Evolutionary conservation across 2,329 filamentous ascomycete genomes (phyloP), one percentile per base, ranked within the genome.

Genomic region (Neonectria sp.): DNA sequence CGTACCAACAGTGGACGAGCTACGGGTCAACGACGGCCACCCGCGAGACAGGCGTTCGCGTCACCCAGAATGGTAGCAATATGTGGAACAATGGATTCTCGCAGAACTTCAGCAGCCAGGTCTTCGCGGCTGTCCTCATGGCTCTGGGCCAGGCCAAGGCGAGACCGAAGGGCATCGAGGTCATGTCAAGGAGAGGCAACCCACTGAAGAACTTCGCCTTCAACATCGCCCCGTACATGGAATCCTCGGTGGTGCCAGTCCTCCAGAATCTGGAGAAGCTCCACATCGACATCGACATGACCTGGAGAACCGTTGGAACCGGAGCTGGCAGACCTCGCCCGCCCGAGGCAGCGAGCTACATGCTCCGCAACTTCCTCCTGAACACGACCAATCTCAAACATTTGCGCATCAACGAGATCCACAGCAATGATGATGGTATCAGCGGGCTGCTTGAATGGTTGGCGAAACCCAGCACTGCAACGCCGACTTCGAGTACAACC

Each of bases 391-490:
- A 86, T 21, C 67, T 91, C 6, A 81, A 81, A 33, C 84, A 88
- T 70, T 79, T 91, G 6, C 83, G 89, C 3, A 73, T 90, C 49
- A 90, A 90, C 70, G 70, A 71, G 21, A 56, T 64, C 1, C 55
- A 68, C 17, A 56, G 35, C 8, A 25, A 64, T 0, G 21, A 61
- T 4, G 21, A 62, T 5, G 61, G 72, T 3, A 61, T 75, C 2
- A 69, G 75, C 0, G 70, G 75, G 1, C 69, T 88, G 12, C 63
- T 88, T 3, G 31, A 71, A 13, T 88, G 79, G 84, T 74, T 86
- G 11, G 78, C 73, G 4, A 56, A 60, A 3, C 63, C 74, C 9
- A 63, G 68, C 3, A 55, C 53, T 5, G 13, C 49, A 9, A 25
- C 37, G 2, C 6, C 57, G 21, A 24, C 57, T 1, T 11, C 29